These are phyloP conservation scores for Diaporthe sp. DNA, from an alignment of 2,329 filamentous ascomycete species.

Conservation along the genomic window DNA sequence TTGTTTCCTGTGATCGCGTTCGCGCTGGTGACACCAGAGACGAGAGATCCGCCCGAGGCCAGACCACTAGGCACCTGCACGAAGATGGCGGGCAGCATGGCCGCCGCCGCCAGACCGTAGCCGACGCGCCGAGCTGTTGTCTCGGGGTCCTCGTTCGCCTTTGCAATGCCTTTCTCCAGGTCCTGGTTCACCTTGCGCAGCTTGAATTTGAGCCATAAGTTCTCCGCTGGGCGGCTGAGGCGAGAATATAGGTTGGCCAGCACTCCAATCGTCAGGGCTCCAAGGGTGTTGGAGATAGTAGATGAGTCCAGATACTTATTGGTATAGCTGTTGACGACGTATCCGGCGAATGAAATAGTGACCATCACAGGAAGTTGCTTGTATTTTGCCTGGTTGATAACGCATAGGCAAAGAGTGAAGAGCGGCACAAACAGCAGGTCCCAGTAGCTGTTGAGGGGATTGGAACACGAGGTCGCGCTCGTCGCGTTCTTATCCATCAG, in stretches of 20 bases:
- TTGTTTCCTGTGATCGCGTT: conserved; percentile 64
- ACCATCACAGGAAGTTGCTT: conserved; percentile 83
- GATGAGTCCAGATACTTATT: conserved; percentile 76
- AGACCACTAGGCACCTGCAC: conserved; percentile 74
- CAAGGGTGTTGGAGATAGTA: conserved; percentile 82
- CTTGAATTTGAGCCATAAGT: conserved; percentile 62
- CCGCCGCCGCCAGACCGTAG: conserved; percentile 85
- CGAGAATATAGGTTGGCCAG: conserved; percentile 84
- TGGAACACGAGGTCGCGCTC: conserved; percentile 57
- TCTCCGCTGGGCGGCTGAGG: conserved; percentile 70
- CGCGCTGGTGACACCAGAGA: conserved; percentile 69
- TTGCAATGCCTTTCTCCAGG: conserved; percentile 47
- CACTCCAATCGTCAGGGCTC: conserved; percentile 81
- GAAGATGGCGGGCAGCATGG: conserved; percentile 90
- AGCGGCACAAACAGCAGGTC: conserved; percentile 71
- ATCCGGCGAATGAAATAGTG: conserved; percentile 79
- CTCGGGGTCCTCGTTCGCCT: conserved; percentile 42
- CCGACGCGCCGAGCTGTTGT: conserved; percentile 60
- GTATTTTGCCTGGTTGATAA: conserved; percentile 81
- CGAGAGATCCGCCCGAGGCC: conserved; percentile 70
- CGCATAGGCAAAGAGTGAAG: conserved; percentile 74
- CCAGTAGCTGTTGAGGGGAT: conserved; percentile 62
- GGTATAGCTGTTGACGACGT: conserved; percentile 81
- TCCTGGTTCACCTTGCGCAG: conserved; percentile 47
- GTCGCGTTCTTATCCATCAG: conserved; percentile 68